Evolutionary conservation across 768 basidiomycete genomes (phyloP).

Genomic region (Amanita subjunquillea): DNA sequence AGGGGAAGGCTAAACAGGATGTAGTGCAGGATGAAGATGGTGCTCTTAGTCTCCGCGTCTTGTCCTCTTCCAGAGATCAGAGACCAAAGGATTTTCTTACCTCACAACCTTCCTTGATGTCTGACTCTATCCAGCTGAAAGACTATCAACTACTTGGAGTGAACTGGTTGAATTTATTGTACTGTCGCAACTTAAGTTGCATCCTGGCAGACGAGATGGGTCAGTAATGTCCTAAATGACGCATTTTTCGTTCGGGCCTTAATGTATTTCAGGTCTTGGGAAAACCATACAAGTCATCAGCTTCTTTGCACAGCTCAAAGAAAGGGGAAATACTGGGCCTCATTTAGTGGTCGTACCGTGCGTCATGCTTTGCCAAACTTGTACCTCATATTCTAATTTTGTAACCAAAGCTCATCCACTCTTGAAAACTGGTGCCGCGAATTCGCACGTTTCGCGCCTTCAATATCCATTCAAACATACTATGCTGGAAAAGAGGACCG

Average conservation of each 20-base stretch:
- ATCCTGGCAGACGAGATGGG: slow-evolving; percentile 99
- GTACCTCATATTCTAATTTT: slow-evolving; percentile 6
- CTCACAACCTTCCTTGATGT: slow-evolving; percentile 61
- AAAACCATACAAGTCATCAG: slow-evolving; percentile 99
- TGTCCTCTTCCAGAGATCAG: slow-evolving; percentile 29
- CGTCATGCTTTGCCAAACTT: slow-evolving; percentile 20
- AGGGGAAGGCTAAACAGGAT: slow-evolving; percentile 28
- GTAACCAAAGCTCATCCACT: slow-evolving; percentile 67
- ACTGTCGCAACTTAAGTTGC: slow-evolving; percentile 73
- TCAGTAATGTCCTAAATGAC: slow-evolving; percentile 24
- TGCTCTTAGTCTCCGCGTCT: slow-evolving; percentile 43
- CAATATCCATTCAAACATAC: slow-evolving; percentile 80
- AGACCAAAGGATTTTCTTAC: slow-evolving; percentile 58
- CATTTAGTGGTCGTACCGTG: slow-evolving; percentile 95
- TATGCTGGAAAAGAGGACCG: slow-evolving; percentile 92
- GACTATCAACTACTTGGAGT: slow-evolving; percentile 97
- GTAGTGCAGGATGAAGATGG: slow-evolving; percentile 35
- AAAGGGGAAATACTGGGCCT: slow-evolving; percentile 68
- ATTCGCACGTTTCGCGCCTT: slow-evolving; percentile 84
- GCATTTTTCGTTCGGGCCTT: background rate
- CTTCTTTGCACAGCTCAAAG: slow-evolving; percentile 85
- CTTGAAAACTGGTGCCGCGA: slow-evolving; percentile 99
- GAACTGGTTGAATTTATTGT: slow-evolving; percentile 91
- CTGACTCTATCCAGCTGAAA: slow-evolving; percentile 69
- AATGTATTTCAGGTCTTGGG: slow-evolving; percentile 62